Conservation (phyloP, 2,329 filamentous ascomycete genomes). For the Ampelomyces quisqualis region DNA sequence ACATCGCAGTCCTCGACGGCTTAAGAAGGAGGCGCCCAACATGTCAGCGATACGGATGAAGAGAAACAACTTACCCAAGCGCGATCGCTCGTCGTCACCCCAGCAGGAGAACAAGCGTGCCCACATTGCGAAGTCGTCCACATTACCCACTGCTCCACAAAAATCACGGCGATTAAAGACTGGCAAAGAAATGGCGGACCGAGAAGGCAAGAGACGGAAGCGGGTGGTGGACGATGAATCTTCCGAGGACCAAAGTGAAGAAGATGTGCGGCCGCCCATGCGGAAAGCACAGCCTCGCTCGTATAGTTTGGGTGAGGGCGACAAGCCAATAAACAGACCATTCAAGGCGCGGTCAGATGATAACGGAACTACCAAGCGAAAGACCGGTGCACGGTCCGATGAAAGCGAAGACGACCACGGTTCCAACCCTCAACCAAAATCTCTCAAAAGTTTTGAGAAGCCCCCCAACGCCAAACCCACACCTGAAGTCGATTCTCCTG, state of each 20-base stretch:
- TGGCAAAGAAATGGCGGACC: constrained; percentile 41
- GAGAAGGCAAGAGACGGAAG: constrained; percentile 36
- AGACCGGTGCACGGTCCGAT: constrained; percentile 26
- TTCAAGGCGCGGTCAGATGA: constrained; percentile 36
- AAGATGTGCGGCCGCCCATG: constrained; percentile 40
- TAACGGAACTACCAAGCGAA: constrained; percentile 29
- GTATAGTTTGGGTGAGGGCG: constrained; percentile 39
- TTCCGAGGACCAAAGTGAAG: constrained; percentile 41
- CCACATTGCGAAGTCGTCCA: constrained; percentile 25
- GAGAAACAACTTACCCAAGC: constrained; percentile 32
- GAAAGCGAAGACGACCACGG: constrained; percentile 35
- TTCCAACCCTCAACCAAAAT: constrained; percentile 28
- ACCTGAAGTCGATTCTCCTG: constrained; percentile 38
- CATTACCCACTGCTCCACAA: constrained; percentile 23
- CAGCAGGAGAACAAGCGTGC: constrained; percentile 31
- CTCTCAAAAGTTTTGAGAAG: constrained; percentile 30
- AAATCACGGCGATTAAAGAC: constrained; percentile 41
- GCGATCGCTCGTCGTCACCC: constrained; percentile 41
- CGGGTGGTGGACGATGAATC: constrained; percentile 38
- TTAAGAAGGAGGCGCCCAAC: constrained; percentile 38
- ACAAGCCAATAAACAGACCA: constrained; percentile 36
- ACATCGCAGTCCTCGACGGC: constrained; percentile 39
- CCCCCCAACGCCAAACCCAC: constrained; percentile 33
- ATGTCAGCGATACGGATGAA: constrained; percentile 31
- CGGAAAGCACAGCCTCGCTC: constrained; percentile 39